Evolutionary conservation across 257 asterid genomes (phyloP), one percentile per base, ranked within the genome.

Genomic region (Thymus mandschuricus): DNA sequence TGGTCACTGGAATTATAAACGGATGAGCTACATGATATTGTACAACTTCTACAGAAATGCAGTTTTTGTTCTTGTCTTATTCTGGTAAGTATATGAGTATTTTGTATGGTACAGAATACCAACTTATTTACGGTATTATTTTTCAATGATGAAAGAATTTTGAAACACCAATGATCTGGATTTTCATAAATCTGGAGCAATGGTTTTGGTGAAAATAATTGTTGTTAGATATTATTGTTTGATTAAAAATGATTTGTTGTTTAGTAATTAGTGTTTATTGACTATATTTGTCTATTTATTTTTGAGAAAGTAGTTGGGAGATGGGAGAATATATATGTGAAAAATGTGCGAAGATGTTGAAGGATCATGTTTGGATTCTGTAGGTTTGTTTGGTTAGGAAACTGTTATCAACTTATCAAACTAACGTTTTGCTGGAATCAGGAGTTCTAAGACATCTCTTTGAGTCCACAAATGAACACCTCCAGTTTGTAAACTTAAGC

Each of bases 1-100:
- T 11, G 99, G 99, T 35, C 99, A 95, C 66, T 95, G 99, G 99
- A 95, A 92, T 83, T 95, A 95, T 83, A 95, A 95, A 79, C 83
- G 99, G 58, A 88, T 95, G 90, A 81, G 97, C 82, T 95, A 92
- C 81, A 92, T 95, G 98, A 82, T 95, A 74, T 70, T 95, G 46
- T 95, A 95, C 84, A 95, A 95, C 81, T 90, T 95, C 80, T 95
- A 95, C 86, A 81, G 98, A 75, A 95, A 90, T 68, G 96, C 97
- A 6, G 75, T 92, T 76, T 84, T 92, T 40, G 99, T 95, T 74
- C 76, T 95, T 8, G 74, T 92, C 74, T 86, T 92, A 65, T 95
- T 95, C 85, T 95, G 99, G 99, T 95, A 76, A 87, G 98, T 77
- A 8, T 60, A 31, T 59, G 97, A 77, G 12, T 66, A 43, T 58